Conservation (phyloP, 2,329 filamentous ascomycete species). For the Xylaria sp. region DNA sequence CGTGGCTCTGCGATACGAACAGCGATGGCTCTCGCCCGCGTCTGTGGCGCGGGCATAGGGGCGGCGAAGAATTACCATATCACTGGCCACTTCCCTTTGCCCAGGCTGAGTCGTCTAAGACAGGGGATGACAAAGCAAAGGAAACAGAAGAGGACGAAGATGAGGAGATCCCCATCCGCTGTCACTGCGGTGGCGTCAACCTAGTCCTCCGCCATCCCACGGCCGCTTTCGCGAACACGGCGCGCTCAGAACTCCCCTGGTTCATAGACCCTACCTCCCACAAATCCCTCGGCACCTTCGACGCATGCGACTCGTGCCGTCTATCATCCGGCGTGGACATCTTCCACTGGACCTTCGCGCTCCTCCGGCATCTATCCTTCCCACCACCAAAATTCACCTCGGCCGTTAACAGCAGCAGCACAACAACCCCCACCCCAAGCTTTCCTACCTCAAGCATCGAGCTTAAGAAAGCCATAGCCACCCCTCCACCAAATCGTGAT, state of each 20-base stretch:
- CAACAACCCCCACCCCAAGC: background rate
- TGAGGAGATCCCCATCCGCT: conserved; percentile 53
- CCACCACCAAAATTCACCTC: background rate
- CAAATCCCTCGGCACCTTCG: conserved; percentile 55
- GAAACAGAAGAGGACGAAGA: conserved; percentile 16
- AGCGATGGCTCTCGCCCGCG: conserved; percentile 43
- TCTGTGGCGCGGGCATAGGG: conserved; percentile 44
- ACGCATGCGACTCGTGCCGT: conserved; percentile 62
- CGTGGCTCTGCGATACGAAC: conserved; percentile 57
- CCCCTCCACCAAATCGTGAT: conserved; percentile 44
- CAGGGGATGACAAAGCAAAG: no score
- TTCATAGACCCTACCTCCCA: conserved; percentile 57
- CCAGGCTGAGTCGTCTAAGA: conserved; percentile 31
- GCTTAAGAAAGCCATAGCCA: conserved; percentile 52
- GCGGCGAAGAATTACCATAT: conserved; percentile 46
- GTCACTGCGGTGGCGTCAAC: conserved; percentile 60
- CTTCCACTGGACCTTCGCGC: conserved; percentile 58
- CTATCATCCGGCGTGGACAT: conserved; percentile 56
- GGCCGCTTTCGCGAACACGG: conserved; percentile 44
- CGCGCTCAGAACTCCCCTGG: conserved; percentile 52
- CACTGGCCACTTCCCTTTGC: background rate
- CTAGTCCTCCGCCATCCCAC: conserved; percentile 52
- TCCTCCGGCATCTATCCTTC: conserved; percentile 54
- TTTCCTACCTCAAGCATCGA: conserved; percentile 49
- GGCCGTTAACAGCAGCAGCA: no score